A percentile compares a stretch with the other conserved stretches of the same genome.
Conservation (phyloP, 2,329 filamentous ascomycete genomes). For the Aspergillus floridensis region DNA sequence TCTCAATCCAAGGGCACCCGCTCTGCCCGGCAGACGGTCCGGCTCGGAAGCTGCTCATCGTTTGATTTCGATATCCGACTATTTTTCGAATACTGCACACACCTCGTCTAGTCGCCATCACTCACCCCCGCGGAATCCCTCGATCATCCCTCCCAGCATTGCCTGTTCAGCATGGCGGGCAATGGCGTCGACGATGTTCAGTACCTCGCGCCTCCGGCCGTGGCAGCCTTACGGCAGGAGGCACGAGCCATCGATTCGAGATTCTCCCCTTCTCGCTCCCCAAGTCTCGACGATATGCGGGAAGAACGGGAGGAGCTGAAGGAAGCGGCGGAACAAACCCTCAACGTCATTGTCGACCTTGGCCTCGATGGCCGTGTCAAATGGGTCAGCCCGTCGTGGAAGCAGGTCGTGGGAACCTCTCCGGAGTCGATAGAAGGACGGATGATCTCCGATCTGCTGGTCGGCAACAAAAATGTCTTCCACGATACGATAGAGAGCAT, state of each 20-base stretch:
- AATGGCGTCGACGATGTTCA: slow-evolving; percentile 38
- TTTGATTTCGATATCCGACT: slow-evolving; percentile 8
- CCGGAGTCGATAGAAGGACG: slow-evolving; percentile 71
- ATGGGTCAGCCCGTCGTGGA: slow-evolving; percentile 97
- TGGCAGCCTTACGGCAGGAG: slow-evolving; percentile 46
- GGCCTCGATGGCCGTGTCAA: slow-evolving; percentile 85
- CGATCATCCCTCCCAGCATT: slow-evolving; percentile 13
- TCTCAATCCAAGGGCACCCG: slow-evolving; percentile 39
- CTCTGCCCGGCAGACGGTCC: slow-evolving; percentile 46
- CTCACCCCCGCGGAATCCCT: slow-evolving; percentile 6
- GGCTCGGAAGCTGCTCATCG: slow-evolving; percentile 28
- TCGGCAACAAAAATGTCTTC: slow-evolving; percentile 78
- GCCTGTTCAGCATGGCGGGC: slow-evolving; percentile 40
- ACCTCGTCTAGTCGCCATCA: slow-evolving; percentile 7
- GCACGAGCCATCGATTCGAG: slow-evolving; percentile 39
- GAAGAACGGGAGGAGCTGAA: slow-evolving; percentile 92
- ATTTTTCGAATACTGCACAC: slow-evolving; percentile 5
- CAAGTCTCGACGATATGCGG: slow-evolving; percentile 86
- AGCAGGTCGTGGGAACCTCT: slow-evolving; percentile 80
- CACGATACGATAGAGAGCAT: slow-evolving; percentile 81
- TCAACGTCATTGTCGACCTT: slow-evolving; percentile 94
- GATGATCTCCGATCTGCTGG: slow-evolving; percentile 74
- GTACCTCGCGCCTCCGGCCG: slow-evolving; percentile 45
- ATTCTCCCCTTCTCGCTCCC: slow-evolving; percentile 52
- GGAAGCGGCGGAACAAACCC: slow-evolving; percentile 90